Conservation (phyloP, 495 filamentous ascomycete genomes). For the Hyphodiscus hymeniophilus region DNA sequence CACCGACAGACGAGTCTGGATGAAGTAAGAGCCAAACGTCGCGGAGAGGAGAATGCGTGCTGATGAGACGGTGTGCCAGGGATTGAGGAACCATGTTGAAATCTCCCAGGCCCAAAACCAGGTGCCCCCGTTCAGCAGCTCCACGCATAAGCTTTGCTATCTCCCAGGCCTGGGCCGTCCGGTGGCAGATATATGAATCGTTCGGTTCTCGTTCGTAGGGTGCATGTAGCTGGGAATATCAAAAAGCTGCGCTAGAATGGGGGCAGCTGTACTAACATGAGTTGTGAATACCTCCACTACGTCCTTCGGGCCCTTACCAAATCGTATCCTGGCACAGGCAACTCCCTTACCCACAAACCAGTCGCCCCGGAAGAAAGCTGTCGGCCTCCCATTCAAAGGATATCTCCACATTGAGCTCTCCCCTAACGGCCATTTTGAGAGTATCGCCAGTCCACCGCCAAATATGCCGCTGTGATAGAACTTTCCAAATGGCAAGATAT, state of each 20-base stretch:
- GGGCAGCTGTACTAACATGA: slow-evolving; percentile 42
- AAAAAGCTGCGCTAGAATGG: background rate
- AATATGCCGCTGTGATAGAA: slow-evolving; percentile 88
- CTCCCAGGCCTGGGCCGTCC: slow-evolving; percentile 94
- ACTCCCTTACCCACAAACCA: slow-evolving; percentile 96
- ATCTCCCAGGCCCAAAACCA: slow-evolving; percentile 81
- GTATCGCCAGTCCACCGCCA: slow-evolving; percentile 81
- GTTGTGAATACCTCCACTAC: slow-evolving; percentile 92
- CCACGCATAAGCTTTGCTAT: slow-evolving; percentile 84
- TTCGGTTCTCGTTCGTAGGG: slow-evolving; percentile 74
- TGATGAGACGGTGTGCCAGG: slow-evolving; percentile 78
- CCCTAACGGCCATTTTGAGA: slow-evolving; percentile 96
- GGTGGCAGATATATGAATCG: slow-evolving; percentile 84
- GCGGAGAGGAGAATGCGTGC: slow-evolving; percentile 64
- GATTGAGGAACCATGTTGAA: slow-evolving; percentile 92
- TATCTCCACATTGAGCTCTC: slow-evolving; percentile 81
- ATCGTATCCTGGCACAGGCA: slow-evolving; percentile 72
- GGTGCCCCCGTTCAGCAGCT: slow-evolving; percentile 74
- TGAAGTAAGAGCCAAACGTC: slow-evolving; percentile 78
- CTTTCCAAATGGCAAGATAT: slow-evolving; percentile 86
- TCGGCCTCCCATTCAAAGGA: slow-evolving; percentile 88
- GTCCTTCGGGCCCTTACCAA: slow-evolving; percentile 56
- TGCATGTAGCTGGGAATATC: slow-evolving; percentile 58
- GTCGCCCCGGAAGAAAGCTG: slow-evolving; percentile 88
- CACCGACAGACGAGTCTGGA: slow-evolving; percentile 70